phyloP scores from a whole-genome alignment of 306 rosid species.

The Prunus mume region DNA sequence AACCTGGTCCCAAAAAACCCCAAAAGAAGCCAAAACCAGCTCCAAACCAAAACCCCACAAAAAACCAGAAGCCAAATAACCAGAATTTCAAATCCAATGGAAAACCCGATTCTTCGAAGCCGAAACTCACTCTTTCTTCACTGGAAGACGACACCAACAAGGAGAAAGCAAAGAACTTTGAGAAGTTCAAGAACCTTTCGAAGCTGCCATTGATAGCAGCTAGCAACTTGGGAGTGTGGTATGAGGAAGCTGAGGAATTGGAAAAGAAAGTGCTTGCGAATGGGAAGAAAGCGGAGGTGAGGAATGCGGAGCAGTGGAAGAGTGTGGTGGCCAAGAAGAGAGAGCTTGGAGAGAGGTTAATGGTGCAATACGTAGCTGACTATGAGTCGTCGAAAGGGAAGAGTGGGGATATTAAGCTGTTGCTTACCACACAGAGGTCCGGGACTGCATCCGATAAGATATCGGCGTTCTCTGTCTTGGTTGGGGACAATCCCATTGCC shows the following conservation, averaged over 20 bases:
- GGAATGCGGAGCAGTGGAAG: conserved; percentile 63
- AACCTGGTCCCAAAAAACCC: conserved; percentile 38
- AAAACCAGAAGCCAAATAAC: conserved; percentile 31
- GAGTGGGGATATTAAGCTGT: conserved; percentile 85
- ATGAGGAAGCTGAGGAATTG: conserved; percentile 63
- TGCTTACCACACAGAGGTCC: conserved; percentile 80
- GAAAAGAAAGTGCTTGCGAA: conserved; percentile 61
- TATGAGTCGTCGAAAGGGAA: conserved; percentile 77
- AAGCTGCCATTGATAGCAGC: conserved; percentile 78
- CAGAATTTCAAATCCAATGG: conserved; percentile 22
- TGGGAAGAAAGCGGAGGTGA: conserved; percentile 49
- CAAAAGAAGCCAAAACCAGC: conserved; percentile 23
- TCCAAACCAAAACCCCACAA: neutral
- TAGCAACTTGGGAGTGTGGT: conserved; percentile 67
- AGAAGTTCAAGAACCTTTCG: conserved; percentile 55
- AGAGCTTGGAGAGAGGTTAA: conserved; percentile 76
- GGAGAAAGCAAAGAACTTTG: conserved; percentile 41
- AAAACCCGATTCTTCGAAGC: conserved; percentile 47
- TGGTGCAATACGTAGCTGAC: conserved; percentile 71
- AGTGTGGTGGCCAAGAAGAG: conserved; percentile 60
- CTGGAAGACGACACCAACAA: conserved; percentile 36
- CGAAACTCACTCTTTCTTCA: conserved; percentile 51
- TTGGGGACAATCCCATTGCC: conserved; percentile 86
- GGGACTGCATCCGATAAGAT: conserved; percentile 95
- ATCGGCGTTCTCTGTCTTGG: conserved; percentile 79